These are phyloP conservation scores for Schoenoplectus tabernaemontani DNA, from an alignment of 202 grass and related monocot species.

Conservation along the genomic window DNA sequence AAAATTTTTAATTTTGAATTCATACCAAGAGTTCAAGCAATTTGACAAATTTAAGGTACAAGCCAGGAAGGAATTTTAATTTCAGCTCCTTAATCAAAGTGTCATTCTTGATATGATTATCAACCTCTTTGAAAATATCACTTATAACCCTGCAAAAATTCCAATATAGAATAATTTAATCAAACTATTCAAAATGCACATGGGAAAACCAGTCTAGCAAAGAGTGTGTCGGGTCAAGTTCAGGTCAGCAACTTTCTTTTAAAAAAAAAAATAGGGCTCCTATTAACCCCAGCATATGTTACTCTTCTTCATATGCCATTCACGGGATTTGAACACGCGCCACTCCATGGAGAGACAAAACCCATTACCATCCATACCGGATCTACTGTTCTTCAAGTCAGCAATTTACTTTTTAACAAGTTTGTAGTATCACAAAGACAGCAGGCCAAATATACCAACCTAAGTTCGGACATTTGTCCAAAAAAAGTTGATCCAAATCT, in stretches of 20 bases:
- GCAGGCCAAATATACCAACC: not conserved
- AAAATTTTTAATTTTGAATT: constrained; percentile 9
- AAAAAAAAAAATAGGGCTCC: too few species aligned
- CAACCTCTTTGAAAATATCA: constrained; percentile 52
- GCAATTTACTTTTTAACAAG: too few species aligned
- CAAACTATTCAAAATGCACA: not conserved
- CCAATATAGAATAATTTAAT: not conserved
- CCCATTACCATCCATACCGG: too few species aligned
- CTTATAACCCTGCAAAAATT: constrained; percentile 57
- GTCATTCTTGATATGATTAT: constrained; percentile 30
- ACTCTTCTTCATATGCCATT: too few species aligned
- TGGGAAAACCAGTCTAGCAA: too few species aligned
- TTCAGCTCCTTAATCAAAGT: constrained; percentile 45
- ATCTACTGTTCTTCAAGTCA: too few species aligned
- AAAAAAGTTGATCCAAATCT: not conserved
- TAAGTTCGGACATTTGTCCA: not conserved
- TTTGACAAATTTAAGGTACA: constrained; percentile 76
- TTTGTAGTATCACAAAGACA: too few species aligned
- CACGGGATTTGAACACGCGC: too few species aligned
- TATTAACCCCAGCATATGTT: too few species aligned
- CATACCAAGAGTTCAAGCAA: constrained; percentile 82
- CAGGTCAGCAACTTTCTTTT: not conserved
- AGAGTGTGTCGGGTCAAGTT: too few species aligned
- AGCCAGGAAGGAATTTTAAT: constrained; percentile 62
- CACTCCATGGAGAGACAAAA: too few species aligned